These are phyloP conservation scores for Camelina laxa DNA, from an alignment of 345 rosid species.

Conservation along the genomic window DNA sequence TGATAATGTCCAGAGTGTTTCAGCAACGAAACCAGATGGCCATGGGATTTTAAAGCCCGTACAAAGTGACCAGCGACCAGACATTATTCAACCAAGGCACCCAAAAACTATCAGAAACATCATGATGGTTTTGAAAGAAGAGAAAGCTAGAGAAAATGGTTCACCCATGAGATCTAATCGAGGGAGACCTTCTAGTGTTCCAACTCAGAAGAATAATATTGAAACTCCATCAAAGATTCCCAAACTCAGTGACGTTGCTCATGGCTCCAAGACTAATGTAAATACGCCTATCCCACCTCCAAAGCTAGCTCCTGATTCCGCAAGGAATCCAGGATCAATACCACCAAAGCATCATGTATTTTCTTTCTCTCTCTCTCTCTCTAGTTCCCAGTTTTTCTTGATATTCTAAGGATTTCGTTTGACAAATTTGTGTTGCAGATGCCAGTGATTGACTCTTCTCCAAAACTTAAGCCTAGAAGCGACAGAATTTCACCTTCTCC, in stretches of 20 bases:
- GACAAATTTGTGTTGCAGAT: constrained; percentile 51
- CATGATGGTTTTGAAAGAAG: constrained; percentile 95
- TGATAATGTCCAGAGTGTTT: constrained; percentile 47
- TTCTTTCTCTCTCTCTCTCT: constrained; percentile 1
- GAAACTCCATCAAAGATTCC: constrained; percentile 75
- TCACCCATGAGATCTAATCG: constrained; percentile 82
- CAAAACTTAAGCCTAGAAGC: constrained; percentile 72
- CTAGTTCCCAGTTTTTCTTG: constrained; percentile 9
- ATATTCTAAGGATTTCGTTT: constrained; percentile 17
- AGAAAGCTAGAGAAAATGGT: constrained; percentile 79
- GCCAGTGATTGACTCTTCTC: constrained; percentile 61
- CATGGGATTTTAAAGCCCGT: constrained; percentile 53
- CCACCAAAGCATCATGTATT: constrained; percentile 79
- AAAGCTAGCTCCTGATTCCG: constrained; percentile 59
- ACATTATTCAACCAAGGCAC: constrained; percentile 61
- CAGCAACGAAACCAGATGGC: constrained; percentile 54
- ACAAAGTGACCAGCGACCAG: constrained; percentile 53
- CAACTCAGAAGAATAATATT: constrained; percentile 54
- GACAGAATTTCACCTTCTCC: constrained; percentile 67
- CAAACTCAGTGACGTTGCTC: constrained; percentile 55
- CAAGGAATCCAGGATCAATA: constrained; percentile 56
- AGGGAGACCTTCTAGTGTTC: constrained; percentile 51
- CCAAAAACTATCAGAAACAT: constrained; percentile 83
- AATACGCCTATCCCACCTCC: constrained; percentile 51
- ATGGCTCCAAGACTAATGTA: constrained; percentile 59